phyloP scores from a whole-genome alignment of 2,329 filamentous ascomycete genomes.

The Aaosphaeria arxii region DNA sequence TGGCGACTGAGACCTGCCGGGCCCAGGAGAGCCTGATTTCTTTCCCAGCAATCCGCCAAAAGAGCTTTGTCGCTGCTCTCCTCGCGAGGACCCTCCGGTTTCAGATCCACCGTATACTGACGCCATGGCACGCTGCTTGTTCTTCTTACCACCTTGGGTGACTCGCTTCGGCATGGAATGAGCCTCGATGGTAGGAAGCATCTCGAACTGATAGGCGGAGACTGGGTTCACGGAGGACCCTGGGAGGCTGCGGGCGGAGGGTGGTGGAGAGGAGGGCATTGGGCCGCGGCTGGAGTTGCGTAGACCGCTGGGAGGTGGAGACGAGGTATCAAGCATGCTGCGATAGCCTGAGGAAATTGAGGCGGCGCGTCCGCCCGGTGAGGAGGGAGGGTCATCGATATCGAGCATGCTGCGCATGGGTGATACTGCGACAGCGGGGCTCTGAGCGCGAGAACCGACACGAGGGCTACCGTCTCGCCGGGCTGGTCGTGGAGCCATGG shows the following conservation, averaged over 20 bases:
- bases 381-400: slow-evolving; percentile 22
- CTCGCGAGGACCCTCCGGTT: slow-evolving; percentile 13
- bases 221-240: slow-evolving; percentile 35
- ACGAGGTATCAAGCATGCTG: slow-evolving; percentile 35
- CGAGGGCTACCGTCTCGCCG: slow-evolving; percentile 27
- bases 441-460: slow-evolving; percentile 49
- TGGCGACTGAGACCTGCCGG: slow-evolving; percentile 35
- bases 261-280: slow-evolving; percentile 29
- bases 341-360: slow-evolving; percentile 14
- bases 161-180: slow-evolving; percentile 42
- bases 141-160: slow-evolving; percentile 41
- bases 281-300: slow-evolving; percentile 34
- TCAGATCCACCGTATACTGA: slow-evolving; percentile 33
- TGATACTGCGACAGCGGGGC: slow-evolving; percentile 52
- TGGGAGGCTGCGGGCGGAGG: slow-evolving; percentile 11
- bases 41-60: slow-evolving; percentile 35
- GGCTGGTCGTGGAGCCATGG: slow-evolving; percentile 11
- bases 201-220: slow-evolving; percentile 44
- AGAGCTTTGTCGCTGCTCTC: slow-evolving; percentile 34
- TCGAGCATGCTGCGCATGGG: slow-evolving; percentile 64
- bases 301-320: slow-evolving; percentile 25
- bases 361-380: slow-evolving; percentile 35
- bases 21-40: slow-evolving; percentile 40
- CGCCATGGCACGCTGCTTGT: slow-evolving; percentile 46
- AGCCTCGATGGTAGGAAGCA: slow-evolving; percentile 44